Evolutionary conservation across 176 grass and related monocot genomes (phyloP).

Genomic region (Carex scoparia): DNA sequence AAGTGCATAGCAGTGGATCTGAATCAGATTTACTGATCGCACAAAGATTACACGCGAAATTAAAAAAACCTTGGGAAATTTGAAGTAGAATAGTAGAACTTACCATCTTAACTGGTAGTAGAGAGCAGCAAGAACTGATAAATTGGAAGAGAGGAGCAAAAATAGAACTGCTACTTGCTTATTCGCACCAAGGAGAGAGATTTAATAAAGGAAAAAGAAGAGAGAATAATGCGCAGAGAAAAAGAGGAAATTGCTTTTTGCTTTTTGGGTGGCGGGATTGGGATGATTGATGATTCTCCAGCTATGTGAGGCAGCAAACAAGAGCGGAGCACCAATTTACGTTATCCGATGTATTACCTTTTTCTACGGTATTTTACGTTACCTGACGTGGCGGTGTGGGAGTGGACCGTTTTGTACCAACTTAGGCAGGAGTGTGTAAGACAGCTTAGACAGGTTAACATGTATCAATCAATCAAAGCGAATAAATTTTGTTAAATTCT

Average conservation of each 20-base stretch:
- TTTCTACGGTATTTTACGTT: neutral
- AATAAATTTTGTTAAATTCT: too few species aligned
- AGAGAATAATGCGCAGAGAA: neutral
- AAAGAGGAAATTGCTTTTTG: neutral
- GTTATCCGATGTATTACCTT: neutral
- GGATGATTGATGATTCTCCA: neutral
- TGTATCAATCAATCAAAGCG: too few species aligned
- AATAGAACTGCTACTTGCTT: neutral
- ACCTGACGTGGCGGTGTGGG: neutral
- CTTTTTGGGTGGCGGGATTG: constrained; percentile 4
- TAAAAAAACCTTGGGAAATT: too few species aligned
- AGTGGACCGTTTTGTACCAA: neutral
- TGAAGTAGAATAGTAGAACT: neutral
- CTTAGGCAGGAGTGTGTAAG: neutral
- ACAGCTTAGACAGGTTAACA: neutral
- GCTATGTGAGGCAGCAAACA: neutral
- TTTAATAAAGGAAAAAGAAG: neutral
- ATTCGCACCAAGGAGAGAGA: neutral
- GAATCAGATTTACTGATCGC: neutral
- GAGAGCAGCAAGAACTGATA: neutral
- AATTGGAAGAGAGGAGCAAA: neutral
- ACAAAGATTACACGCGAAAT: neutral
- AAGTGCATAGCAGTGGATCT: neutral
- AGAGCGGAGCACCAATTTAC: neutral
- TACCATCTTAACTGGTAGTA: neutral